Base-by-base conservation (phyloP, 306 rosid genomes). In the Acacia confusa region DNA sequence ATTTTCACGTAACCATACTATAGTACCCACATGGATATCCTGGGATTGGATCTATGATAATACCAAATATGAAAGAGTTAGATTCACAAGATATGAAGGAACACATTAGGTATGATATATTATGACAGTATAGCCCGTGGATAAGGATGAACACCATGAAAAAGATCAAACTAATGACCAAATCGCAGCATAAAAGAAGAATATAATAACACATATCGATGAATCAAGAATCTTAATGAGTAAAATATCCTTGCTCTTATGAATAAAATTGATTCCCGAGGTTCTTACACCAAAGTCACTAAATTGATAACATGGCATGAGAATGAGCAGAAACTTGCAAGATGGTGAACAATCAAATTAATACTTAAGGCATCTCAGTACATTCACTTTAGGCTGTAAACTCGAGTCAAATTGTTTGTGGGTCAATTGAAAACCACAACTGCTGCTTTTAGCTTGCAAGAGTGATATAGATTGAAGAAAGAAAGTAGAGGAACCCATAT, bases 1-100 rank as follows among this genome's bases (percentile, higher is more conserved):
- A 87, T 95, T 95, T 87, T 95, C 99, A 73, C 98, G 89, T 43
- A 95, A 89, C 99, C 99, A 95, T 58, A 95, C 90, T 73, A 95
- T 87, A 84, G 90, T 87, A 80, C 99, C 99, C 4, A 95, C 94
- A 80, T 81, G 93, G 85, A 95, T 84, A 89, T 95, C 97, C 75
- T 95, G 99, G 58, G 99, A 93, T 90, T 92, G 89, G 74, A 93
- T 88, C 99, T 95, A 70, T 70, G 57, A 79, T 84, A 89, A 70
- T 71, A 69, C 78, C 76, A 82, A 69, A 86, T 77, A 84, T 65
- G 71, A 44, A 85, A 53, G 75, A 43, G 57, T 70, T 2, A 70
- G 75, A 43, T 24, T 41, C 44, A 24, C 57, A 70, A 44, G 22
- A 43, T 70, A 70, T 22, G 55, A 70, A 44, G 80, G 72, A 44